Percentiles rank a stretch among this genome's conserved stretches.
Conservation (phyloP, 2,329 filamentous ascomycete genomes). For the Stemphylium beticola region DNA sequence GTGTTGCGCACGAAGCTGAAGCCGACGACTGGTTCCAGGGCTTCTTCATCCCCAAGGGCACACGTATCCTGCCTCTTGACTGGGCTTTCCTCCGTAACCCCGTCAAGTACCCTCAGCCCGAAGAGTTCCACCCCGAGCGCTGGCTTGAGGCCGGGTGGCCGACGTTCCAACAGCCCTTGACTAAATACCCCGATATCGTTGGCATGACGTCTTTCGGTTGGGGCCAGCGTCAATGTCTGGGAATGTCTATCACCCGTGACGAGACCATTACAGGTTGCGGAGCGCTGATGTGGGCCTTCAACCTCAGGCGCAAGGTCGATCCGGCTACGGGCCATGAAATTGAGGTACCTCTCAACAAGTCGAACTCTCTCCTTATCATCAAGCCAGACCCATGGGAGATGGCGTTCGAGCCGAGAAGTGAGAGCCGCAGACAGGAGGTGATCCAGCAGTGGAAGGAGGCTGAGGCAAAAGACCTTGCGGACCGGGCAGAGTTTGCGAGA, state of each 20-base stretch:
- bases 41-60: slow-evolving; percentile 58
- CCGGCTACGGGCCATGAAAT: slow-evolving; percentile 50
- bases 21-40: slow-evolving; percentile 58
- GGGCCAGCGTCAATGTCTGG: slow-evolving; percentile 68
- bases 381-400: slow-evolving; percentile 64
- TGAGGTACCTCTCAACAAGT: slow-evolving; percentile 57
- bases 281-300: slow-evolving; percentile 56
- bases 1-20: slow-evolving; percentile 59
- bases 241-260: slow-evolving; percentile 66
- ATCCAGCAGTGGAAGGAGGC: slow-evolving; percentile 44
- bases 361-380: slow-evolving; percentile 63
- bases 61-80: slow-evolving; percentile 46
- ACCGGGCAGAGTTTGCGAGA: slow-evolving; percentile 45
- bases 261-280: slow-evolving; percentile 60
- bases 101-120: slow-evolving; percentile 67
- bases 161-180: slow-evolving; percentile 69
- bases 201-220: slow-evolving; percentile 70
- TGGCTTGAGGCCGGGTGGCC: slow-evolving; percentile 69
- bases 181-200: slow-evolving; percentile 67
- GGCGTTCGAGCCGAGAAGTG: slow-evolving; percentile 59
- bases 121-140: slow-evolving; percentile 66
- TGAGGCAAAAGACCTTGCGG: slow-evolving; percentile 45
- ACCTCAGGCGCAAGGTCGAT: slow-evolving; percentile 57
- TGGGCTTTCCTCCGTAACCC: slow-evolving; percentile 55
- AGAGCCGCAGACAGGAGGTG: slow-evolving; percentile 42